These are phyloP conservation scores for Psilocybe cubensis DNA, from an alignment of 768 basidiomycete species.

Conservation along the genomic window DNA sequence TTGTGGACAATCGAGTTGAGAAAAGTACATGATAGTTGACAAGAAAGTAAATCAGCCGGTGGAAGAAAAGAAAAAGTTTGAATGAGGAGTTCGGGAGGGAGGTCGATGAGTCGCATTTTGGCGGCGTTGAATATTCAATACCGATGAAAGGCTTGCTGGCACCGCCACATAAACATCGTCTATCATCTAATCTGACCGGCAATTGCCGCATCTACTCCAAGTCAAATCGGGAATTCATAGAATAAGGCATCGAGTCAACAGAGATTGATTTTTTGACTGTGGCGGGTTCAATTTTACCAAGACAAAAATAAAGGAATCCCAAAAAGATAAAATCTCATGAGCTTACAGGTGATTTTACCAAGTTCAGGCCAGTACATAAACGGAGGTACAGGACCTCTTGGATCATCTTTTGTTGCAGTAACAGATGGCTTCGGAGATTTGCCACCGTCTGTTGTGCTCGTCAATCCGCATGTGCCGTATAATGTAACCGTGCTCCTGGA, in stretches of 20 bases:
- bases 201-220: too few relatives aligned
- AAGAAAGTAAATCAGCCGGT: conserved; percentile 31
- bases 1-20: conserved; percentile 28
- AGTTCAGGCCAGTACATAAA: neutral
- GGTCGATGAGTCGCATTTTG: conserved; percentile 5
- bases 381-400: neutral
- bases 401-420: neutral
- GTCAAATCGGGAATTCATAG: too few relatives aligned
- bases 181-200: too few relatives aligned
- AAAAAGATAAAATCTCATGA: too few relatives aligned
- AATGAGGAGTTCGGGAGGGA: conserved; percentile 11
- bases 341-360: too few relatives aligned
- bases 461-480: neutral
- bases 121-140: too few relatives aligned
- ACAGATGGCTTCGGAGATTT: neutral
- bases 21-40: conserved; percentile 22
- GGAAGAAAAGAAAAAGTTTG: conserved; percentile 29
- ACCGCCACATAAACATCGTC: too few relatives aligned
- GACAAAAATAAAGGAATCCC: too few relatives aligned
- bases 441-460: neutral
- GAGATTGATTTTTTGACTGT: too few relatives aligned
- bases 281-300: too few relatives aligned
- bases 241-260: too few relatives aligned
- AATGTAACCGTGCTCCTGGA: conserved; percentile 2
- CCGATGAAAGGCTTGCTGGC: too few relatives aligned